Base-by-base conservation (phyloP, 2,329 filamentous ascomycete genomes). In the Atkinsonella texensis region DNA sequence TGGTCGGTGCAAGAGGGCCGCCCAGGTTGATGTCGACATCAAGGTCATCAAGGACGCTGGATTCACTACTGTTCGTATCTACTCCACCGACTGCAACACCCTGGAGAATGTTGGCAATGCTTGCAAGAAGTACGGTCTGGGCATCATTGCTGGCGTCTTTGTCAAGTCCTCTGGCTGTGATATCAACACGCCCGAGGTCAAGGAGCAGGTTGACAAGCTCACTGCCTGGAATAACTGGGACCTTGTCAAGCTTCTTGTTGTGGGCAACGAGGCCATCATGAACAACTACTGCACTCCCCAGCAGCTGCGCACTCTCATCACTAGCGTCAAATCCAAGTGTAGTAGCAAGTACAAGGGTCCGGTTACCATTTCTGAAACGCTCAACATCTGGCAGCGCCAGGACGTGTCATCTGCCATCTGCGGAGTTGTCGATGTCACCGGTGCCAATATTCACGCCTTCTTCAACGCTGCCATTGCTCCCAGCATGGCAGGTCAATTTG, bases 251-350 rank as follows among this genome's bases (percentile, higher is more conserved):
- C 80, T 95, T 61, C 74, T 95, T 57, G 85, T 93, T 33, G 79
- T 95, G 58, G 90, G 89, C 70, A 97, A 97, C 77, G 91, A 97
- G 78, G 84, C 86, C 59, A 73, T 95, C 67, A 86, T 87, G 76
- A 82, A 85, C 73, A 77, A 79, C 56, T 83, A 77, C 77, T 81
- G 77, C 73, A 70, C 76, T 51, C 79, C 84, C 38, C 49, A 62
- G 33, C 71, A 84, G 62, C 85, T 97, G 51, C 81, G 77, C 55
- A 60, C 65, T 43, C 89, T 95, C 69, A 85, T 97, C 70, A 65
- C 65, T 58, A 72, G 79, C 56, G 78, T 81, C 75, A 84, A 84
- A 74, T 54, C 69, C 52, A 68, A 78, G 63, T 84, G 91, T 76
- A 77, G 78, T 55, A 85, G 84, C 32, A 53, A 53, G 59, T 95